Conservation (phyloP, 225 moss, liverwort and hornwort species). For the Neckera pumila region DNA sequence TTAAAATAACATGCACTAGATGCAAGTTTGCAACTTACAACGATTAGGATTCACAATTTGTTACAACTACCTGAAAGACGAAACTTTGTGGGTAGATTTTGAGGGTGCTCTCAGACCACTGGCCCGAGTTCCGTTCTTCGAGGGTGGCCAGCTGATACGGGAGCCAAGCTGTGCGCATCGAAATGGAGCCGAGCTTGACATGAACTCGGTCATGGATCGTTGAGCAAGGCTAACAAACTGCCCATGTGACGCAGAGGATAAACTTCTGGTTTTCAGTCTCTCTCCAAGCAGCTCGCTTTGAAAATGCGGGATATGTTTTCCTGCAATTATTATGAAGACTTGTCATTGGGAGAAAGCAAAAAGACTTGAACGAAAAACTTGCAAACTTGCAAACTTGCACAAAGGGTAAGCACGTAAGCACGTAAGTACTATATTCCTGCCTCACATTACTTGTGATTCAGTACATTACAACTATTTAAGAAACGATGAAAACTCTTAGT, state of each 20-base stretch:
- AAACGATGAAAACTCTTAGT: not conserved
- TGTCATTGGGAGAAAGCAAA: not conserved
- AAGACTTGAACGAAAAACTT: not conserved
- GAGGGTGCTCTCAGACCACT: conserved; percentile 33
- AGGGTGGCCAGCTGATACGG: conserved; percentile 33
- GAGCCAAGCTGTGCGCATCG: conserved; percentile 10
- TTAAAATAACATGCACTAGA: not conserved
- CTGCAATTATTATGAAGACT: not conserved
- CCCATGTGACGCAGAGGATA: conserved; percentile 13
- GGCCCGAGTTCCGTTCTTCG: conserved; percentile 21
- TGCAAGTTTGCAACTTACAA: not conserved
- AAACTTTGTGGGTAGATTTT: conserved; percentile 1
- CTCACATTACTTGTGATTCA: not conserved
- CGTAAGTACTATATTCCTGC: not conserved
- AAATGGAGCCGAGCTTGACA: conserved; percentile 33
- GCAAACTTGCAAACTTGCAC: not conserved
- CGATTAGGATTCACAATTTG: not conserved
- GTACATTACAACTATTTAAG: not conserved
- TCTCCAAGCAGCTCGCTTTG: conserved; percentile 9
- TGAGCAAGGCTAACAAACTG: conserved; percentile 21
- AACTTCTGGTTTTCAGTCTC: conserved; percentile 10
- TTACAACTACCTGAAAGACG: conserved; percentile 11
- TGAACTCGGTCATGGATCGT: conserved; percentile 41
- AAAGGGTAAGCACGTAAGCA: not conserved
- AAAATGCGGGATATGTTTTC: conserved; percentile 16